Conservation (phyloP, 1,284 basidiomycete genomes). For the Singerocomus rubriflavus region DNA sequence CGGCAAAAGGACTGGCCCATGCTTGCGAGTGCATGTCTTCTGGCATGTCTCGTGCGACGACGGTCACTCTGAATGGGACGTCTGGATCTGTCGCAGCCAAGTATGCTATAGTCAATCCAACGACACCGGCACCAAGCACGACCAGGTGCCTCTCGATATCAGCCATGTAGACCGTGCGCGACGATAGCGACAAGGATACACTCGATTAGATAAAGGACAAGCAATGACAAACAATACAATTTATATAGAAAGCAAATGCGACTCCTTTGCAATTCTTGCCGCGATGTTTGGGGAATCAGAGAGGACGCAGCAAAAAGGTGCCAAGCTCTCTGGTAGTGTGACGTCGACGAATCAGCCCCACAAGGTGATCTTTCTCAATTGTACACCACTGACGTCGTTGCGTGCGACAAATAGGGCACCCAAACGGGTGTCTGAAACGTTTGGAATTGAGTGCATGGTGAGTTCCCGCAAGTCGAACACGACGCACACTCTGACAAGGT, state of each 20-base stretch:
- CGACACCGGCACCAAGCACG: constrained; percentile 53
- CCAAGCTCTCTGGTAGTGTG: too few relatives aligned
- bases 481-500: constrained; percentile 39
- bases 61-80: constrained; percentile 43
- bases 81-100: constrained; percentile 31
- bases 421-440: constrained; percentile 38
- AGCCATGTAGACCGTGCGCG: constrained; percentile 11
- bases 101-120: constrained; percentile 46
- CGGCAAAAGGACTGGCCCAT: constrained; percentile 73
- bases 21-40: constrained; percentile 55
- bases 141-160: constrained; percentile 30
- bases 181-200: neutral
- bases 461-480: neutral
- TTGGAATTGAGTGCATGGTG: neutral
- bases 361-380: constrained; percentile 44
- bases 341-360: constrained; percentile 38
- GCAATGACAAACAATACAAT: neutral
- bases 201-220: constrained; percentile 8
- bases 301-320: too few relatives aligned
- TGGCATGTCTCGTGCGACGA: constrained; percentile 67
- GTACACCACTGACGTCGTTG: constrained; percentile 31
- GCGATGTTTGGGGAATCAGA: too few relatives aligned
- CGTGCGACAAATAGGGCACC: constrained; percentile 46
- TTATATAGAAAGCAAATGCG: neutral
- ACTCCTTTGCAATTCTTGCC: too few relatives aligned